phyloP scores from a whole-genome alignment of 306 rosid genomes.

The Inga oerstediana region DNA sequence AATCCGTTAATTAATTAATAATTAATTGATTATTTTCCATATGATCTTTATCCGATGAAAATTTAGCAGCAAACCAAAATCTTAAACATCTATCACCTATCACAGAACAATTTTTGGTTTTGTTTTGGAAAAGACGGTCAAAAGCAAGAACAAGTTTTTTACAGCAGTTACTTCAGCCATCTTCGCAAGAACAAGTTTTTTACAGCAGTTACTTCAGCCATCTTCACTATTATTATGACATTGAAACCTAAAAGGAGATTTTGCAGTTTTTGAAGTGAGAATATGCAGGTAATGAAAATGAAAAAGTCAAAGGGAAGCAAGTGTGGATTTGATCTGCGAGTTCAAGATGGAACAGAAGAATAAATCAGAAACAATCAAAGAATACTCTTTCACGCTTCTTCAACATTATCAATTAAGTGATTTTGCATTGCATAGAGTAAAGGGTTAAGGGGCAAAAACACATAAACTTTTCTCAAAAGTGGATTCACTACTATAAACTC shows the following conservation, averaged over 20 bases:
- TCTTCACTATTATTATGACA: not conserved
- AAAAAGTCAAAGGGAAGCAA: not conserved
- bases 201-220: not conserved
- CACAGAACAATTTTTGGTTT: not conserved
- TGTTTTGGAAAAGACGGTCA: not conserved
- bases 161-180: not conserved
- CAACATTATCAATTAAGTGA: no score
- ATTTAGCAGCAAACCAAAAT: not conserved
- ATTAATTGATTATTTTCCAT: not conserved
- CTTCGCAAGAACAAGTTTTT: not conserved
- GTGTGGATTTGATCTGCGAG: no score
- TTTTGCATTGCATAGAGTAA: no score
- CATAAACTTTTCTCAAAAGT: no score
- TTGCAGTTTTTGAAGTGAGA: not conserved
- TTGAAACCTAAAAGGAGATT: not conserved
- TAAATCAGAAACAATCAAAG: no score
- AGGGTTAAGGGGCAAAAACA: no score
- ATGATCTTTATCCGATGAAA: not conserved
- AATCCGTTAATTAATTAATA: not conserved
- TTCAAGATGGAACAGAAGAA: no score
- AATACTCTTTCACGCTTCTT: no score
- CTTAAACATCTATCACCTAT: not conserved
- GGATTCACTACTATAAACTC: no score
- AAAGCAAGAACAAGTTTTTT: not conserved
- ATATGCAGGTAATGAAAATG: not conserved